These are phyloP conservation scores for Ilex paraguariensis DNA, from an alignment of 305 asterid species.

Conservation along the genomic window DNA sequence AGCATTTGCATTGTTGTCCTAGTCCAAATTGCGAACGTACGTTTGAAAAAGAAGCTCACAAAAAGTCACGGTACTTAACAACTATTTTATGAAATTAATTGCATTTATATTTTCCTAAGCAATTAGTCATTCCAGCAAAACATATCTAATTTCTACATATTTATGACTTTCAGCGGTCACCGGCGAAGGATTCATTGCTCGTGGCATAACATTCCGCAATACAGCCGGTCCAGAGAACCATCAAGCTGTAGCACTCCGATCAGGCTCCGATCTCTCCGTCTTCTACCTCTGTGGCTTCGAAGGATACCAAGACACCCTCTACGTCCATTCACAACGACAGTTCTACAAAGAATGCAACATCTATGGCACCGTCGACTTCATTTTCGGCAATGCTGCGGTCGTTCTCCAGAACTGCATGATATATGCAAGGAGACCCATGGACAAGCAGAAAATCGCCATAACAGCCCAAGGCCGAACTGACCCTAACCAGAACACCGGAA, in stretches of 20 bases:
- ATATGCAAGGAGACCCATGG: conserved; percentile 64
- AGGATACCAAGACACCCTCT: conserved; percentile 85
- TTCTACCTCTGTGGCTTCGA: conserved; percentile 67
- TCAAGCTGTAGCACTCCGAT: conserved; percentile 83
- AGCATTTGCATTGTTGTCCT: no score
- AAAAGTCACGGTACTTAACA: no score
- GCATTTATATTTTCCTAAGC: no score
- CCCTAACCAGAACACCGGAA: conserved; percentile 71
- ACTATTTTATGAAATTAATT: no score
- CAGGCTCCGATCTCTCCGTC: conserved; percentile 68
- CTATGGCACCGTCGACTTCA: conserved; percentile 77
- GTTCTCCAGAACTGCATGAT: conserved; percentile 83
- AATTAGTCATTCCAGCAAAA: no score
- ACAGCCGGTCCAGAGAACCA: conserved; percentile 75
- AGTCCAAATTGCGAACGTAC: no score
- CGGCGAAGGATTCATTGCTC: conserved; percentile 70
- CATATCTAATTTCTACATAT: no score
- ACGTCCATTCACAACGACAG: conserved; percentile 70
- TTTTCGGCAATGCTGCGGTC: conserved; percentile 72
- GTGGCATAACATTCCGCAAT: conserved; percentile 69
- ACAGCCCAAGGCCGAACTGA: conserved; percentile 81
- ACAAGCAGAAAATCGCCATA: conserved; percentile 36
- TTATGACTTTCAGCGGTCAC: conserved; percentile 42
- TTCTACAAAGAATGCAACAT: conserved; percentile 75
- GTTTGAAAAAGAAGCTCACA: no score